A percentile compares a stretch with the other conserved stretches of the same genome.
Evolutionary conservation across 495 filamentous ascomycete species (phyloP).

Genomic region (Neurospora cerealis): DNA sequence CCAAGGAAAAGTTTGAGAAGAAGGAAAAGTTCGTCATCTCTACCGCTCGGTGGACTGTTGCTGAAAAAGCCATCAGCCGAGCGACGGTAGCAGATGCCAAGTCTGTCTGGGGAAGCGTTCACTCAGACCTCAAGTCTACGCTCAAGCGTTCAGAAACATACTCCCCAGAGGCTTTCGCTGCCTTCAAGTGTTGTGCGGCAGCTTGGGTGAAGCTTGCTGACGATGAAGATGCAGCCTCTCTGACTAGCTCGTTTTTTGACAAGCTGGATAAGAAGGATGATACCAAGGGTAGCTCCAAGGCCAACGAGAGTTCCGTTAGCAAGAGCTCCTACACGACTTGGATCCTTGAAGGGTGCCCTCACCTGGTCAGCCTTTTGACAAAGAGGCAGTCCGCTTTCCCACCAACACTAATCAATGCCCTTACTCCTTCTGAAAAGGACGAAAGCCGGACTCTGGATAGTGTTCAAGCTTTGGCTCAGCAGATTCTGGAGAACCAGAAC

Average conservation of each 20-base stretch:
- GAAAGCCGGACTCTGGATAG: not conserved
- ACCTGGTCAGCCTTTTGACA: not conserved
- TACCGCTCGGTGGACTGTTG: conserved; percentile 29
- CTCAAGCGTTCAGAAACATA: conserved; percentile 21
- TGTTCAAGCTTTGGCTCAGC: not conserved
- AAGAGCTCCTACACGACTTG: conserved; percentile 12
- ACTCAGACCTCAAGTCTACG: conserved; percentile 20
- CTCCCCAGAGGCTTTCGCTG: conserved; percentile 25
- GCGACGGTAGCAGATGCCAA: conserved; percentile 22
- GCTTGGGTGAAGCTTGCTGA: conserved; percentile 26
- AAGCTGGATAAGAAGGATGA: conserved; percentile 17
- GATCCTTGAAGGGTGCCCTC: conserved; percentile 9
- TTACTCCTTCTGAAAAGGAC: not conserved
- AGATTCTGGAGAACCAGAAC: conserved; percentile 15
- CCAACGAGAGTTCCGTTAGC: not conserved
- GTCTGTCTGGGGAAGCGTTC: conserved; percentile 26
- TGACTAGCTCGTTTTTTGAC: conserved; percentile 25
- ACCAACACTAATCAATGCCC: not conserved
- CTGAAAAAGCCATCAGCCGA: conserved; percentile 24
- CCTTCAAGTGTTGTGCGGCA: conserved; percentile 30
- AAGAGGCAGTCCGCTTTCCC: not conserved
- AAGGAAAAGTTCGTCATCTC: conserved; percentile 14
- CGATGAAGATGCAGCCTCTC: conserved; percentile 20
- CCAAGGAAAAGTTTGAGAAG: conserved; percentile 7
- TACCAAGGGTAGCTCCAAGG: conserved; percentile 7